Evolutionary conservation across 106 monocot genomes (phyloP).

Genomic region (Alisma plantagoaquatica): DNA sequence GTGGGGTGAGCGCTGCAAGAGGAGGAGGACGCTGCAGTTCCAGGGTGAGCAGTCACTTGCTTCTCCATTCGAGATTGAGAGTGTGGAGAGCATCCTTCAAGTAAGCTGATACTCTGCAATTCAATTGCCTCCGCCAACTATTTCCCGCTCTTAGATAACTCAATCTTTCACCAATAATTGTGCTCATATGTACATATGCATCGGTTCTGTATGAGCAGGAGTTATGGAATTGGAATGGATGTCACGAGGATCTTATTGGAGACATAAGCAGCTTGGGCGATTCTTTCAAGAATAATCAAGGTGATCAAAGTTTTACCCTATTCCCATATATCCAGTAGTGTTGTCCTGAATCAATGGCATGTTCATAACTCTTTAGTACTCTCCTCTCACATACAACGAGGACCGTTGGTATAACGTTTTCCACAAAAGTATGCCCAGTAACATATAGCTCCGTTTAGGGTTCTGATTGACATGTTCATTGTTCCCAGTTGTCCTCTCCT

Average conservation of each 20-base stretch:
- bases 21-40: slow-evolving; percentile 8
- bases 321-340: background rate
- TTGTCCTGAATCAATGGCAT: background rate
- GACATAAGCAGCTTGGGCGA: background rate
- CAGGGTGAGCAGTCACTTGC: slow-evolving; percentile 1
- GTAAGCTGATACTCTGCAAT: slow-evolving; percentile 8
- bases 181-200: background rate
- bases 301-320: background rate
- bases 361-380: background rate
- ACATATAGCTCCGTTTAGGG: too few relatives aligned
- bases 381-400: too few relatives aligned
- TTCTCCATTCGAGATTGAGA: background rate
- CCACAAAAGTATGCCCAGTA: too few relatives aligned
- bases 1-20: slow-evolving; percentile 28
- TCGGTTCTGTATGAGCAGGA: slow-evolving; percentile 19
- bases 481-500: too few relatives aligned
- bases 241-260: slow-evolving; percentile 5
- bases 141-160: too few relatives aligned
- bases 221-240: slow-evolving; percentile 53
- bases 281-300: background rate
- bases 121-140: background rate
- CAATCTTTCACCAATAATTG: background rate
- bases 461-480: too few relatives aligned
- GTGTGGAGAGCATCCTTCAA: slow-evolving; percentile 31
- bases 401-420: too few relatives aligned